Evolutionary conservation across 192 early-diverging fungal species (phyloP), one percentile per base, ranked within the genome.

Genomic region (Coemansia sp.): DNA sequence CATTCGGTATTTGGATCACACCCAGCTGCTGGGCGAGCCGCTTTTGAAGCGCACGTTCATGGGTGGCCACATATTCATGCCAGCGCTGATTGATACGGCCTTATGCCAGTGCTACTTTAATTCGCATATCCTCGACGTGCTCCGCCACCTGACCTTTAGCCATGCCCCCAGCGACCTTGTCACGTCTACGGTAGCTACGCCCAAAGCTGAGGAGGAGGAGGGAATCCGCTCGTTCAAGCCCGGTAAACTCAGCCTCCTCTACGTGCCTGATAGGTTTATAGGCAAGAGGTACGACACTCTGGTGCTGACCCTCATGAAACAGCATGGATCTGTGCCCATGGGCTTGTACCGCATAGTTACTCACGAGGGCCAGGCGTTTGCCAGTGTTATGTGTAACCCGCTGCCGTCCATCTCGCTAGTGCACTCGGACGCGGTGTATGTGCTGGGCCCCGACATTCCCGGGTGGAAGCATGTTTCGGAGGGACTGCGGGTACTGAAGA

Each of bases 51-150:
- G 71, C 20, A 77, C 82, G 0, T 84, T 84, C 56, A 80, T 80
- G 77, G 70, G 73, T 16, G 82, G 82, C 9, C 72, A 77, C 18
- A 72, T 84, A 3, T 77, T 84, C 31, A 73, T 76, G 59, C 82
- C 82, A 0, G 59, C 74, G 6, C 65, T 80, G 59, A 60, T 79
- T 35, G 82, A 84, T 37, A 76, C 71, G 1, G 67, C 74, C 11
- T 58, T 84, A 18, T 77, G 82, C 38, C 77, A 77, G 59, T 76
- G 71, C 67, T 84, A 79, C 55, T 84, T 77, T 59, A 84, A 71
- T 74, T 76, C 82, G 16, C 77, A 84, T 36, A 74, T 77, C 23
- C 63, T 84, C 5, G 77, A 84, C 37, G 69, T 84, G 0, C 58
- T 76, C 21, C 63, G 67, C 0, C 77, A 76, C 7, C 53, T 84